A percentile compares a stretch with the other conserved stretches of the same genome.
phyloP scores from a whole-genome alignment of 2,329 filamentous ascomycete species.

The Nemania sp. region DNA sequence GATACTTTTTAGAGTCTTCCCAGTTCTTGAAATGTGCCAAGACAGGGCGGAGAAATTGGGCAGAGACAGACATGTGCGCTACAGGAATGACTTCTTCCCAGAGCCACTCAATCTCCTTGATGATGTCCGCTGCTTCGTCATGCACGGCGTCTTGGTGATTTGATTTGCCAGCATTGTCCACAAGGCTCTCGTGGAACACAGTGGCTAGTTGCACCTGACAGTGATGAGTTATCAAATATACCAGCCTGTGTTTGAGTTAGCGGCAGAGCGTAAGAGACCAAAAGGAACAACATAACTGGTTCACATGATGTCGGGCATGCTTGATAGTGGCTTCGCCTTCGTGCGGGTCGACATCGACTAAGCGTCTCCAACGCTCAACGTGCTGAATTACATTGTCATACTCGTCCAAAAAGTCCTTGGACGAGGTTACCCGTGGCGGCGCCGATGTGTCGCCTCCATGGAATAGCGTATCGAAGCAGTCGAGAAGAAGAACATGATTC shows the following conservation, averaged over 20 bases:
- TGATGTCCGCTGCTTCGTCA: constrained; percentile 26
- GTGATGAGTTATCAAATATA: constrained; percentile 25
- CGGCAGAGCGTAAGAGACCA: background rate
- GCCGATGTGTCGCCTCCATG: background rate
- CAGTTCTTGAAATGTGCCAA: constrained; percentile 17
- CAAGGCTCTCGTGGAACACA: constrained; percentile 18
- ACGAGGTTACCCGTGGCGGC: background rate
- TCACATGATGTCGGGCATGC: constrained; percentile 35
- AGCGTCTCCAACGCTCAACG: constrained; percentile 18
- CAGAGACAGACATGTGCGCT: constrained; percentile 42
- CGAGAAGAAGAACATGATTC: constrained; percentile 14
- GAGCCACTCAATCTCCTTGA: constrained; percentile 40
- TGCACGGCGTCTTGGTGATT: constrained; percentile 13
- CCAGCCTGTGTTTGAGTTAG: constrained; percentile 19
- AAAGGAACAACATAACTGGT: constrained; percentile 31
- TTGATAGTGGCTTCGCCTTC: constrained; percentile 19
- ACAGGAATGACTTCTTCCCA: constrained; percentile 44
- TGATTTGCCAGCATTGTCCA: background rate
- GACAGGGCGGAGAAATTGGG: constrained; percentile 38
- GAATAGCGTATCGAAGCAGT: background rate
- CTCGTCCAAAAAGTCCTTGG: constrained; percentile 12
- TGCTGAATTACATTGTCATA: constrained; percentile 22
- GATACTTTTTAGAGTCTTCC: constrained; percentile 9
- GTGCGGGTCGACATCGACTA: constrained; percentile 5
- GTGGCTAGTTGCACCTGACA: constrained; percentile 20